Percentiles rank a stretch among this genome's conserved stretches.
Evolutionary conservation across 805 yeast genomes (phyloP).

Genomic region (Monosporozyma aerobia): DNA sequence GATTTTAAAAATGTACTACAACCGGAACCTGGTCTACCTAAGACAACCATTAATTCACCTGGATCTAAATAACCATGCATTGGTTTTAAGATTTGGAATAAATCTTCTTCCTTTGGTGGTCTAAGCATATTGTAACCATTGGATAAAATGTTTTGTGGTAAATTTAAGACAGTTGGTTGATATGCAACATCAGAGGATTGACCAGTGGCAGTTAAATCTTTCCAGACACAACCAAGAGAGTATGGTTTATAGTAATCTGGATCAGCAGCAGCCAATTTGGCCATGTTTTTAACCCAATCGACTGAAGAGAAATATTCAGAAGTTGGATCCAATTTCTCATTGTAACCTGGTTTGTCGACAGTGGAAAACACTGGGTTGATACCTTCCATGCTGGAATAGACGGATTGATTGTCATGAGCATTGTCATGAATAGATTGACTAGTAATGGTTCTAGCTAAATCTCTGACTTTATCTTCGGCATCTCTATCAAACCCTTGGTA

Average conservation of each 20-base stretch:
- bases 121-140: constrained; percentile 30
- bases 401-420: constrained; percentile 7
- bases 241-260: constrained; percentile 57
- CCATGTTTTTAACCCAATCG: constrained; percentile 59
- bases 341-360: constrained; percentile 18
- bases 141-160: constrained; percentile 41
- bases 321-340: constrained; percentile 46
- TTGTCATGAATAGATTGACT: constrained; percentile 2
- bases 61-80: constrained; percentile 57
- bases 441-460: constrained; percentile 36
- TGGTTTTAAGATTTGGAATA: constrained; percentile 48
- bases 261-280: constrained; percentile 43
- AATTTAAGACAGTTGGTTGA: constrained; percentile 49
- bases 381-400: constrained; percentile 13
- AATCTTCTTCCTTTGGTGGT: constrained; percentile 17
- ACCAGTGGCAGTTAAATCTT: constrained; percentile 52
- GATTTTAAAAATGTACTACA: constrained; percentile 61
- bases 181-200: constrained; percentile 60
- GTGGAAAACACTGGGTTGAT: constrained; percentile 21
- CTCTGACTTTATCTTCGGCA: constrained; percentile 30
- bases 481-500: constrained; percentile 30
- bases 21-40: constrained; percentile 73
- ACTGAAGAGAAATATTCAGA: constrained; percentile 50
- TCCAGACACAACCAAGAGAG: constrained; percentile 50
- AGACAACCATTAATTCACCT: constrained; percentile 58